A percentile compares a stretch with the other conserved stretches of the same genome.
These are phyloP conservation scores for Capsicum pubescens DNA, from an alignment of 257 asterid species.

Conservation along the genomic window DNA sequence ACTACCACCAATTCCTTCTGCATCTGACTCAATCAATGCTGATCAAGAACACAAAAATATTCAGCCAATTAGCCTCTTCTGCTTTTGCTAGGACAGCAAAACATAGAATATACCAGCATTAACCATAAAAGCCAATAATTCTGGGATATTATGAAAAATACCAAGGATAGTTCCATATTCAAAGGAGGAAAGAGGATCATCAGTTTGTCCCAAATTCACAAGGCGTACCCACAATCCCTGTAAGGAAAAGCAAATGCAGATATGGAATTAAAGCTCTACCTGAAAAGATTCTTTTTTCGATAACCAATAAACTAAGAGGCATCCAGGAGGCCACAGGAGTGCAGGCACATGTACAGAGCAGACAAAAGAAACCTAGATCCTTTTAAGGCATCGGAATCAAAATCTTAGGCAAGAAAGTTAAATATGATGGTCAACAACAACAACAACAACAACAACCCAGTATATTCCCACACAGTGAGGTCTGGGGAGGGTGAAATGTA, in stretches of 20 bases:
- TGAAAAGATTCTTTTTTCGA: not conserved
- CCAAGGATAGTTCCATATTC: slow-evolving; percentile 97
- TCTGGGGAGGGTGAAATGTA: too few relatives aligned
- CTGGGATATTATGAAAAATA: slow-evolving; percentile 38
- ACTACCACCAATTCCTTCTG: slow-evolving; percentile 98
- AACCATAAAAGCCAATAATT: slow-evolving; percentile 20
- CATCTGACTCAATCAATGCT: slow-evolving; percentile 95
- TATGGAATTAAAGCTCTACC: slow-evolving; percentile 19
- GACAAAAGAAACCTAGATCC: slow-evolving; percentile 24
- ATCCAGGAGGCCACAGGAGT: slow-evolving; percentile 6
- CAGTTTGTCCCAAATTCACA: slow-evolving; percentile 88
- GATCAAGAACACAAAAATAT: slow-evolving; percentile 42
- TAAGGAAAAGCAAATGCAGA: slow-evolving; percentile 33
- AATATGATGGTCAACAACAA: not conserved
- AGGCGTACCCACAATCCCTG: slow-evolving; percentile 96
- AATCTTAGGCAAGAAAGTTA: slow-evolving; percentile 4
- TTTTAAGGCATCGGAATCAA: not conserved
- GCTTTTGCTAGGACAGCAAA: slow-evolving; percentile 29
- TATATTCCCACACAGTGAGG: too few relatives aligned
- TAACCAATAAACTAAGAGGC: slow-evolving; percentile 18
- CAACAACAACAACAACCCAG: too few relatives aligned
- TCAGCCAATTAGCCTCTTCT: slow-evolving; percentile 35
- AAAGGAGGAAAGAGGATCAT: slow-evolving; percentile 96
- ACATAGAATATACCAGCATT: slow-evolving; percentile 14
- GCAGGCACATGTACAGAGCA: slow-evolving; percentile 11